Conservation (phyloP, 129 eudicot species). For the Pseudognaphalium luteoalbum region DNA sequence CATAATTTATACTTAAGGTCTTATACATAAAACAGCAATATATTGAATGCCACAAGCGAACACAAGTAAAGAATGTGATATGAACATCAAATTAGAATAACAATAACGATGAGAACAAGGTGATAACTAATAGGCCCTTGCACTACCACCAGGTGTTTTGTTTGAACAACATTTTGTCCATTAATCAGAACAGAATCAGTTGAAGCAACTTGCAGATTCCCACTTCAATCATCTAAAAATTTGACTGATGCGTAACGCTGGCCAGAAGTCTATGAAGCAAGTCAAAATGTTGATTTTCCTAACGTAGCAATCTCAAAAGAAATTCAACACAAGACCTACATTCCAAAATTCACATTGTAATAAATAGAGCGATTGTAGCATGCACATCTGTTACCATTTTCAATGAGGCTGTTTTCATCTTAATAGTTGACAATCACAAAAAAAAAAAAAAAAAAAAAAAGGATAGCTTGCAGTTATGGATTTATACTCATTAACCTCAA, state of each 20-base stretch:
- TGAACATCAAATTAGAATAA: background rate
- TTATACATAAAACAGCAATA: background rate
- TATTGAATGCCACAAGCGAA: background rate
- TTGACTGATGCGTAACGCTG: background rate
- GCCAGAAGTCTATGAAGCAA: background rate
- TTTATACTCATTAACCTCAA: too few relatives aligned
- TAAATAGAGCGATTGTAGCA: background rate
- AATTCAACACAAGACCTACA: background rate
- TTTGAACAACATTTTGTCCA: background rate
- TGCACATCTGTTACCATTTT: background rate
- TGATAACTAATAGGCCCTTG: background rate
- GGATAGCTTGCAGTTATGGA: background rate
- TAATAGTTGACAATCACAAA: background rate
- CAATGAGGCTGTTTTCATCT: background rate
- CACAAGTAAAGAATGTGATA: background rate
- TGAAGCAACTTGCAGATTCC: background rate
- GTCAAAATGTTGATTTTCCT: conserved; percentile 16
- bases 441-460: background rate
- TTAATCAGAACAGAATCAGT: background rate
- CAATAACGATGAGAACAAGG: background rate
- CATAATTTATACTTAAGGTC: too few relatives aligned
- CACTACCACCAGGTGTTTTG: background rate
- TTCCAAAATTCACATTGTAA: background rate
- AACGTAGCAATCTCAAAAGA: background rate
- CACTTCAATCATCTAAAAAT: background rate